phyloP scores from a whole-genome alignment of 148 eudicot genomes.

The Rhododendron ovatum region DNA sequence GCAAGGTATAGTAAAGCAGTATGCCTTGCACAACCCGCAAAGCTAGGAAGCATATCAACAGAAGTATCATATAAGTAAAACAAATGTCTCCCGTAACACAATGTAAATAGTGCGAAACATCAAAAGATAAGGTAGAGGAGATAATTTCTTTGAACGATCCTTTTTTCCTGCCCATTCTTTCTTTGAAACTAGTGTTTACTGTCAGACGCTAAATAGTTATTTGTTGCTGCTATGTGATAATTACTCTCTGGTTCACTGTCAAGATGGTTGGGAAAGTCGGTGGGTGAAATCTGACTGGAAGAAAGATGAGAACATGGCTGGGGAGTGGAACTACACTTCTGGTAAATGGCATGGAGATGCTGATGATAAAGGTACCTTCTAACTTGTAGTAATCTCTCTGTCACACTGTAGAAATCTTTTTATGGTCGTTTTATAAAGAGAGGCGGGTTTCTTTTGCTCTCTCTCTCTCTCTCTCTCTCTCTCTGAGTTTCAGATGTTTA shows the following conservation, averaged over 20 bases:
- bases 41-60: no score
- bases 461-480: neutral
- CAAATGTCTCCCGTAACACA: no score
- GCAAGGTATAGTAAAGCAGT: no score
- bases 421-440: no score
- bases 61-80: no score
- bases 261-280: constrained; percentile 88
- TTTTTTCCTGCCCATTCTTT: neutral
- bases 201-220: neutral
- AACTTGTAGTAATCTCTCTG: neutral
- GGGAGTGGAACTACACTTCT: constrained; percentile 96
- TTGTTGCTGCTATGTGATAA: neutral
- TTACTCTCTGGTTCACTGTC: neutral
- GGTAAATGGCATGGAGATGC: constrained; percentile 96
- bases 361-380: constrained; percentile 65
- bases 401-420: neutral
- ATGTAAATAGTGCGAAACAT: no score
- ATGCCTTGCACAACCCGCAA: no score
- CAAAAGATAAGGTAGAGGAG: no score
- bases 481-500: neutral
- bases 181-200: neutral
- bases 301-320: constrained; percentile 86
- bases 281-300: constrained; percentile 99
- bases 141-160: no score
- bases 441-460: no score